phyloP scores from a whole-genome alignment of 2,329 filamentous ascomycete genomes.

The Colletotrichum noveboracense region DNA sequence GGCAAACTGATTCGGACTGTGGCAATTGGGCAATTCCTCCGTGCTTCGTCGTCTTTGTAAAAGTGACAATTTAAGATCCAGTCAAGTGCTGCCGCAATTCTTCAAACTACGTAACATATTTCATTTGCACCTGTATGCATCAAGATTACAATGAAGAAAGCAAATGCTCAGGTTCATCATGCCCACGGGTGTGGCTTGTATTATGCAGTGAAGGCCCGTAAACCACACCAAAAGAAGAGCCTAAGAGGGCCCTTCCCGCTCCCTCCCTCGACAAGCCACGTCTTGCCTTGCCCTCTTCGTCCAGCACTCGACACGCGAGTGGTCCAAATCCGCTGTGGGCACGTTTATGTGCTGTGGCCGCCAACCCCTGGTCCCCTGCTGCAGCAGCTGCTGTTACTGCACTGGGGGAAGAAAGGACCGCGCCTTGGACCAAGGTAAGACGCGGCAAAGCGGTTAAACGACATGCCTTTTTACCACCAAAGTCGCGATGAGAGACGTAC shows the following conservation, averaged over 20 bases:
- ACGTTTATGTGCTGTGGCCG: background rate
- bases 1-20: background rate
- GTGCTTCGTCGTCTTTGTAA: background rate
- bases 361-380: background rate
- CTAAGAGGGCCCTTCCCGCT: background rate
- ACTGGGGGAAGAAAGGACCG: background rate
- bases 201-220: background rate
- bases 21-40: background rate
- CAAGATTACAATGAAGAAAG: background rate
- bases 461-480: background rate
- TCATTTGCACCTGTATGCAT: background rate
- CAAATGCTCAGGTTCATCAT: background rate
- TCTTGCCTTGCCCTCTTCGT: background rate
- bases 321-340: background rate
- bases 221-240: background rate
- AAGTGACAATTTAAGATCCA: background rate
- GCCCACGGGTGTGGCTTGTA: background rate
- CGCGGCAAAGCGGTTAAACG: background rate
- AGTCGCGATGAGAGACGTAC: background rate
- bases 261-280: background rate
- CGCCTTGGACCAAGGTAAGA: background rate
- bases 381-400: background rate
- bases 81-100: background rate
- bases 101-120: background rate
- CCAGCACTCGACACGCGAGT: background rate